Evolutionary conservation across 129 eudicot genomes (phyloP).

Genomic region (Artemisia argyi): DNA sequence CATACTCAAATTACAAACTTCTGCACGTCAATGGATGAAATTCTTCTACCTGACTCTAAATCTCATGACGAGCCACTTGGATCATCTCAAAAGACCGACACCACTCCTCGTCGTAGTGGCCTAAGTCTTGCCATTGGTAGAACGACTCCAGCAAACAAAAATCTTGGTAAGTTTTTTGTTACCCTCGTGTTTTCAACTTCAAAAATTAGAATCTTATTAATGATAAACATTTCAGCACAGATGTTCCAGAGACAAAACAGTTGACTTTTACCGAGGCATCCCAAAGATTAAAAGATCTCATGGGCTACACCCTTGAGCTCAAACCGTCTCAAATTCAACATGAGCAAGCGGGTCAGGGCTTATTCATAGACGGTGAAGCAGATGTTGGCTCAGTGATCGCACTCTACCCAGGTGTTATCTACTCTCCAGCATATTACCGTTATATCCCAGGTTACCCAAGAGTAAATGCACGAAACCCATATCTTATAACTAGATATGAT

Average conservation of each 20-base stretch:
- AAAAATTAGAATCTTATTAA: slow-evolving; percentile 29
- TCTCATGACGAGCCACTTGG: slow-evolving; percentile 17
- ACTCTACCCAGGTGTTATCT: slow-evolving; percentile 81
- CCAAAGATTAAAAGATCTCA: slow-evolving; percentile 55
- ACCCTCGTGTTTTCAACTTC: neutral
- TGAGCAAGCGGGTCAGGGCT: slow-evolving; percentile 87
- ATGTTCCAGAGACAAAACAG: slow-evolving; percentile 62
- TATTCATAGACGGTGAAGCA: slow-evolving; percentile 80
- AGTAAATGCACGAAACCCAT: slow-evolving; percentile 75
- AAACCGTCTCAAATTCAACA: slow-evolving; percentile 81
- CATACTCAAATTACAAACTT: slow-evolving; percentile 66
- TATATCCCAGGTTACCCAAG: slow-evolving; percentile 94
- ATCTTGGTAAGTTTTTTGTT: slow-evolving; percentile 46
- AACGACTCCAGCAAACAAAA: slow-evolving; percentile 22
- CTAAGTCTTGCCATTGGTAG: slow-evolving; percentile 85
- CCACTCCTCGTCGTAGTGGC: slow-evolving; percentile 65
- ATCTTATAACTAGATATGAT: slow-evolving; percentile 86
- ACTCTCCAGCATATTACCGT: slow-evolving; percentile 92
- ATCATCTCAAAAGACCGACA: slow-evolving; percentile 32
- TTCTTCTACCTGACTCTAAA: slow-evolving; percentile 56
- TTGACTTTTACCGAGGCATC: slow-evolving; percentile 58
- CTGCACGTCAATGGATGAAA: slow-evolving; percentile 68
- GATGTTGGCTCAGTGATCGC: slow-evolving; percentile 87
- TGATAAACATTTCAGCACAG: slow-evolving; percentile 57
- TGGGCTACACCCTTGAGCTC: slow-evolving; percentile 80